Evolutionary conservation across 1,139 yeast genomes (phyloP), one percentile per base, ranked within the genome.

Genomic region (Kodamaea ohmeri): DNA sequence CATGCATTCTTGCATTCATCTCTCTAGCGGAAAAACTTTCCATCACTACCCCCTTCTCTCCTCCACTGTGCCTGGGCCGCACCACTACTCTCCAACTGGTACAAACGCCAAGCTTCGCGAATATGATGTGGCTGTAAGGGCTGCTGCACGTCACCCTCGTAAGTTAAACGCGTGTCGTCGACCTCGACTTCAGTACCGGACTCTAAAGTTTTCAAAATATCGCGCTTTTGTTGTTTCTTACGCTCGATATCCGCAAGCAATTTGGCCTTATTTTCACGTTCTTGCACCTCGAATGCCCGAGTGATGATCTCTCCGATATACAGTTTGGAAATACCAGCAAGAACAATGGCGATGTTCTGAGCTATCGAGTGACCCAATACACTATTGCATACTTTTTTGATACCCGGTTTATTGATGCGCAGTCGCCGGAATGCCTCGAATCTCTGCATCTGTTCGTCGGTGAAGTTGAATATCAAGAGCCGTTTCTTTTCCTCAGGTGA

Each of bases 381-480:
- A 11, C 84, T 77, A 49, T 84, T 83, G 12, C 95, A 90, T 16
- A 89, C 68, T 52, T 84, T 86, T 57, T 86, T 86, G 11, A 90
- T 86, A 2, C 89, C 88, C 2, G 82, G 76, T 46, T 84, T 80
- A 52, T 85, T 88, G 36, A 92, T 66, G 25, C 88, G 83, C 40
- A 95, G 84, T 48, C 97, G 71, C 48, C 96, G 73, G 57, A 82
- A 89, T 9, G 86, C 87, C 55, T 89, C 97, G 59, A 89, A 90
- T 37, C 96, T 63, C 44, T 82, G 82, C 83, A 87, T 83, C 55
- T 92, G 97, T 27, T 81, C 86, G n/a, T 77, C 78, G 42, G 84
- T 82, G 55, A 92, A 78, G 47, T 80, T 78, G 16, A 87, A 78
- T 45, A 89, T 74, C 45, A 90, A 63, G 19, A 89, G 53, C 46